These are phyloP conservation scores for Puccinia triticina DNA, from an alignment of 1,284 basidiomycete genomes.

Conservation along the genomic window DNA sequence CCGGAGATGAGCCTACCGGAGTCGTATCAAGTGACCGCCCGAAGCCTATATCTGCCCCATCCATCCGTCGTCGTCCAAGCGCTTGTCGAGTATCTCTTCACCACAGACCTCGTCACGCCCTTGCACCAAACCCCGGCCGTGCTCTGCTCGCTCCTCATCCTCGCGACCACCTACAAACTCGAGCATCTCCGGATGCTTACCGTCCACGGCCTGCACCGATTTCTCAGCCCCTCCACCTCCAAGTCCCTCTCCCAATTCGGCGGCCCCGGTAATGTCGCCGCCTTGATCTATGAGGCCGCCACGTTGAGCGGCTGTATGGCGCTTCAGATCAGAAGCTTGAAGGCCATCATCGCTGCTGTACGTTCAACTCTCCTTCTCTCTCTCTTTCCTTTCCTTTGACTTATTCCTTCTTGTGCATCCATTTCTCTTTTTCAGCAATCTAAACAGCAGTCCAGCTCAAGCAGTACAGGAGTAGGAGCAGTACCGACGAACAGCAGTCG, in stretches of 20 bases:
- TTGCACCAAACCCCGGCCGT: slow-evolving; percentile 87
- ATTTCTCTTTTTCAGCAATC: slow-evolving; percentile 7
- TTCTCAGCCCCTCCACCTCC: slow-evolving; percentile 51
- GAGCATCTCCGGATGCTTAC: slow-evolving; percentile 75
- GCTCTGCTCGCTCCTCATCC: slow-evolving; percentile 79
- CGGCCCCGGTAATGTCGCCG: slow-evolving; percentile 32
- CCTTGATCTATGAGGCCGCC: slow-evolving; percentile 69
- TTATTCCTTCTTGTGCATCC: not conserved
- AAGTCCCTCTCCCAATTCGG: slow-evolving; percentile 1
- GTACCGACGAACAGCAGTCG: not conserved
- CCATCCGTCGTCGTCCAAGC: slow-evolving; percentile 85
- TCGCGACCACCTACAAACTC: slow-evolving; percentile 80
- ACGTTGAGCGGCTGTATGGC: slow-evolving; percentile 84
- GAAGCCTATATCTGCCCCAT: slow-evolving; percentile 78
- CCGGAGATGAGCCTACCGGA: slow-evolving; percentile 62
- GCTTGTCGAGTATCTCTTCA: slow-evolving; percentile 89
- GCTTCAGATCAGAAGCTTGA: slow-evolving; percentile 72
- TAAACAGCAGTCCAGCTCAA: slow-evolving; percentile 9
- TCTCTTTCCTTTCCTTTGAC: too few relatives aligned
- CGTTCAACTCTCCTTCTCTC: not conserved
- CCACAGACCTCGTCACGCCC: slow-evolving; percentile 78
- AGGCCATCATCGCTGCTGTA: slow-evolving; percentile 42
- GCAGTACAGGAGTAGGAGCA: not conserved
- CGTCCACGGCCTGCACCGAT: slow-evolving; percentile 82
- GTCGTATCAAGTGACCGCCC: slow-evolving; percentile 72